These are phyloP conservation scores for Hamigera avellanea DNA, from an alignment of 495 filamentous ascomycete species.

Conservation along the genomic window DNA sequence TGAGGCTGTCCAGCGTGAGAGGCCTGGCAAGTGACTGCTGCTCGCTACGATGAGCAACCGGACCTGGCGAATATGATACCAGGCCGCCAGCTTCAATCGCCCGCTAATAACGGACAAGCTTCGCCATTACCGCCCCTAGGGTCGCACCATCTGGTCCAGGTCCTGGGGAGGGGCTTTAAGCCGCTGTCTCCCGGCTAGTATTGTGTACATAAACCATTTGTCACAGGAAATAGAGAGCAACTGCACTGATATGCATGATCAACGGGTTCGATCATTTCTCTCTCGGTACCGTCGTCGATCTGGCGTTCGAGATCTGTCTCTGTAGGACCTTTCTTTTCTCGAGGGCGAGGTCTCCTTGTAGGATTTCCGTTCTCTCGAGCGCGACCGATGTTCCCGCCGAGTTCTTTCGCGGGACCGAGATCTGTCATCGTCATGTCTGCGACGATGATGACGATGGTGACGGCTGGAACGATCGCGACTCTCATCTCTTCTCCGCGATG, in stretches of 20 bases:
- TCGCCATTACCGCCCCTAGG: too few relatives aligned
- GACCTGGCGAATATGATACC: too few relatives aligned
- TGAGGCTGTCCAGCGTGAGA: not conserved
- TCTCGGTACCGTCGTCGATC: conserved; percentile 21
- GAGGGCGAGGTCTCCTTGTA: conserved; percentile 10
- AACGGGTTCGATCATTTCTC: conserved; percentile 16
- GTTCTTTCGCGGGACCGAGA: conserved; percentile 21
- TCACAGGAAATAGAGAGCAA: not conserved
- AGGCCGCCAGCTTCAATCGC: too few relatives aligned
- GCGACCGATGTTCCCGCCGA: conserved; percentile 16
- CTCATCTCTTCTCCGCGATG: conserved; percentile 20
- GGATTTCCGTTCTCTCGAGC: conserved; percentile 15
- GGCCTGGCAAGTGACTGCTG: not conserved
- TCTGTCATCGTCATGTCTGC: conserved; percentile 22
- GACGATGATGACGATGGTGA: conserved; percentile 37
- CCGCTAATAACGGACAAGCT: too few relatives aligned
- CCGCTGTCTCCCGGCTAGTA: too few relatives aligned
- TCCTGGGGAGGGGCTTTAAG: too few relatives aligned
- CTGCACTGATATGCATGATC: not conserved
- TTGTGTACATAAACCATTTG: too few relatives aligned
- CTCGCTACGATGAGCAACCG: not conserved
- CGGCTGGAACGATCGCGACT: conserved; percentile 34
- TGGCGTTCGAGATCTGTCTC: conserved; percentile 27
- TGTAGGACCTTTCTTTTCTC: conserved; percentile 10
- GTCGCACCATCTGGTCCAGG: too few relatives aligned